Base-by-base conservation (phyloP, 2,329 filamentous ascomycete species). In the Cordyceps pruinosa region DNA sequence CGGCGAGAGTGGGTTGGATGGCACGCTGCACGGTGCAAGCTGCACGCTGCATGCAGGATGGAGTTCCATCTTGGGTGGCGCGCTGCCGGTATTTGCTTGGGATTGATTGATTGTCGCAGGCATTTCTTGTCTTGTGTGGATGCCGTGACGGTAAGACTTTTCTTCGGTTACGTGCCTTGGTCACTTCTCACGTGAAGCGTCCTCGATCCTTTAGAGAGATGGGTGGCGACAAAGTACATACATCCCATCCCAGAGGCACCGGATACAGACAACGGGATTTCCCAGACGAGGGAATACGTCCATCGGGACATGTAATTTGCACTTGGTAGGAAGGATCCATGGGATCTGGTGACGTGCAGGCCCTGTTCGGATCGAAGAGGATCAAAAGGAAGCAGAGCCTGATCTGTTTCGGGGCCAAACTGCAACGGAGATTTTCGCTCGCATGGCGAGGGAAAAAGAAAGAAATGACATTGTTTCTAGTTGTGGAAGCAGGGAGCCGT, bases 11-110 rank as follows among this genome's bases (percentile, higher is more conserved):
- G 50, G 50, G 30, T 34, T 44, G 46, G n/a, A 45, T 53, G 50
- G 50, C 21, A 53, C 41, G 41, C 50, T 45, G 39, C 50, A 45
- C 28, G 50, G n/a, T n/a, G n/a, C n/a, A n/a, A n/a, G n/a, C n/a
- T n/a, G n/a, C n/a, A n/a, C n/a, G 41, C 50, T 45, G 39, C 50
- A 45, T 37, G 50, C 25, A 25, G 41, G 30, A 26, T 19, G 21
- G 28, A 21, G 23, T 12, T 26, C 50, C 39, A 42, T 45, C 17
- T 26, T 35, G 13, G 19, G 41, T 53, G 50, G 50, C 28, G 50
- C 26, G 21, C 50, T 53, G 28, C 21, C 17, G 17, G 21, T 12
- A 45, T 28, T 45, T 45, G 21, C 37, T 41, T 44, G 41, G 17
- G 17, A 23, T 42, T 50, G 17, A 15, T 12, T n/a, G 13, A 26